Conservation (phyloP, 2,329 filamentous ascomycete species). For the Tolypocladium sp. region DNA sequence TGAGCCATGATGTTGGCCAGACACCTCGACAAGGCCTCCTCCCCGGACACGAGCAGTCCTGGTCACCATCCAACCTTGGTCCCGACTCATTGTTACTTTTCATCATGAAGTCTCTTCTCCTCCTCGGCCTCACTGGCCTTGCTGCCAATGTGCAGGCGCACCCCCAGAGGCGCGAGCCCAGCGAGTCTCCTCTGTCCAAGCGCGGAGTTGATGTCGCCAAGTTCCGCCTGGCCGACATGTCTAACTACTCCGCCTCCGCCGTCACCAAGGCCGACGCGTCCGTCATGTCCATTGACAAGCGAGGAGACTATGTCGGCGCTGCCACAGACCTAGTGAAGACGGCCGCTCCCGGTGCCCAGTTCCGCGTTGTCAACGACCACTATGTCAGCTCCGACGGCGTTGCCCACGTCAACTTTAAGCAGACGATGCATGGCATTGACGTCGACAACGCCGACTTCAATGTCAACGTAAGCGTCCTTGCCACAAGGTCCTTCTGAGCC, state of each 20-base stretch:
- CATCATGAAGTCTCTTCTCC: conserved; percentile 22
- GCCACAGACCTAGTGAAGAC: conserved; percentile 34
- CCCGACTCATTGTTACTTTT: conserved; percentile 10
- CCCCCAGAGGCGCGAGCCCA: conserved; percentile 16
- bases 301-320: conserved; percentile 30
- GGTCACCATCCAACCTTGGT: too few relatives aligned
- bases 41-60: too few relatives aligned
- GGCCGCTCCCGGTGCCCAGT: conserved; percentile 25
- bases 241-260: conserved; percentile 16
- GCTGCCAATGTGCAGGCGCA: conserved; percentile 21
- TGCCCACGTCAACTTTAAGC: conserved; percentile 49
- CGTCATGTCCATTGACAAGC: conserved; percentile 13
- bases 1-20: background rate
- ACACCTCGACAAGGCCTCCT: conserved; percentile 15
- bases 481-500: background rate
- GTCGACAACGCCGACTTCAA: conserved; percentile 54
- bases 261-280: conserved; percentile 9
- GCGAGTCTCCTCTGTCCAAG: conserved; percentile 12
- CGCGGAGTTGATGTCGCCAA: conserved; percentile 22
- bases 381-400: conserved; percentile 47
- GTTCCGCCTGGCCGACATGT: conserved; percentile 20
- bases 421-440: conserved; percentile 47
- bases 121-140: conserved; percentile 24
- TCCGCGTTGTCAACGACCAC: conserved; percentile 42
- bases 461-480: conserved; percentile 39